A percentile compares a stretch with the other conserved stretches of the same genome.
phyloP scores from a whole-genome alignment of 1,284 basidiomycete genomes.

The Fistulinella staudtii region DNA sequence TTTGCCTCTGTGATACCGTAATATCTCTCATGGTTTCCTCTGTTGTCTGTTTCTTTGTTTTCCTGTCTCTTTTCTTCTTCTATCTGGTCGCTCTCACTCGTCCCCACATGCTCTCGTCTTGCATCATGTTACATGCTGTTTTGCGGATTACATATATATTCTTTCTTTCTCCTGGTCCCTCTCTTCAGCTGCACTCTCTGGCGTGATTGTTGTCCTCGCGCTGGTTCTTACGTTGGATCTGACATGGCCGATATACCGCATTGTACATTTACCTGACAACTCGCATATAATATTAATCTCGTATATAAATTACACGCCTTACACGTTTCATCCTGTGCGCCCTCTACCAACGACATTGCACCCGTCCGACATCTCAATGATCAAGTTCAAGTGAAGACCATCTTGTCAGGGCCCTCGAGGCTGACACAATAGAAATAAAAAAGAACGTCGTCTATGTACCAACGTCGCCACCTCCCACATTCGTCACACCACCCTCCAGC shows the following conservation, averaged over 20 bases:
- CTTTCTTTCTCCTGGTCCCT: neutral
- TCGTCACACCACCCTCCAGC: slow-evolving; percentile 19
- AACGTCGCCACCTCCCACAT: neutral
- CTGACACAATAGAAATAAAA: no score
- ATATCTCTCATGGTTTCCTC: neutral
- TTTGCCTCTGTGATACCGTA: no score
- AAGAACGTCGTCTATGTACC: no score
- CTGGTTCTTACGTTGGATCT: neutral
- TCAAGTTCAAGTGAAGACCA: no score
- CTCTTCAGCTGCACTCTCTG: neutral
- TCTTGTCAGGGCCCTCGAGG: no score
- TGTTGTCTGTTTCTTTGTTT: neutral
- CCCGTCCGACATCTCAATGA: no score
- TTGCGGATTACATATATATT: neutral
- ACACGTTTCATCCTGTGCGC: no score
- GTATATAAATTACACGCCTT: neutral
- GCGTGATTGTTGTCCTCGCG: neutral
- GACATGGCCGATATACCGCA: slow-evolving; percentile 8
- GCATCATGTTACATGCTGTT: neutral
- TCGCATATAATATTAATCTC: neutral
- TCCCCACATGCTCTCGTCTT: neutral
- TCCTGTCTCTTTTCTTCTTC: no score
- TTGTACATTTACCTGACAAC: slow-evolving; percentile 20
- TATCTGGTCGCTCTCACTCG: no score
- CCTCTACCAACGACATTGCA: no score